phyloP scores from a whole-genome alignment of 257 asterid genomes.

The Gynochthodes officinalis region DNA sequence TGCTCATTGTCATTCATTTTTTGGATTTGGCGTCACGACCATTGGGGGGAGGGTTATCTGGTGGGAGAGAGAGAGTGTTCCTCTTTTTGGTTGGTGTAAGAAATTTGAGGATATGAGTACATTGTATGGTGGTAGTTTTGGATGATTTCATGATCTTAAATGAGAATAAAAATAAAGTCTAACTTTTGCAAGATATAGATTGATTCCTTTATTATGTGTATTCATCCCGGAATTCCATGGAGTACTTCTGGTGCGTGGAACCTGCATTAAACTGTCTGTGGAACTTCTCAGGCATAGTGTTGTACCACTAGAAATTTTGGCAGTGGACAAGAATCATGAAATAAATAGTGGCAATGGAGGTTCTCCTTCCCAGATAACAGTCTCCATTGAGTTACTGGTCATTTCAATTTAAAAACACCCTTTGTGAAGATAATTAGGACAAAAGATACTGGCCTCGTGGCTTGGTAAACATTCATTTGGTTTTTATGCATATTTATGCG shows the following conservation, averaged over 20 bases:
- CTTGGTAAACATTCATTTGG: background rate
- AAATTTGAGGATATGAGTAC: background rate
- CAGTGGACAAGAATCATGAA: background rate
- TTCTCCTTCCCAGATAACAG: background rate
- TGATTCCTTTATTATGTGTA: background rate
- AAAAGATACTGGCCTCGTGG: background rate
- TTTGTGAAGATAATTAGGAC: background rate
- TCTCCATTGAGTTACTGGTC: background rate
- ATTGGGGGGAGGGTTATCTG: background rate
- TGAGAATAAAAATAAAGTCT: background rate
- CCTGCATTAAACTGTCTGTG: background rate
- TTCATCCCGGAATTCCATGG: background rate
- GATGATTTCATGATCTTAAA: background rate
- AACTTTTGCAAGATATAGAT: background rate
- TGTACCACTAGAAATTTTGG: background rate
- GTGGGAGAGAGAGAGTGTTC: constrained; percentile 4
- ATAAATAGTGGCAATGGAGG: background rate
- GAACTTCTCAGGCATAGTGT: background rate
- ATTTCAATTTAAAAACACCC: background rate
- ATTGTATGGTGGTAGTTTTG: background rate
- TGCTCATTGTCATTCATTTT: background rate
- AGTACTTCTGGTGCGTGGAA: background rate
- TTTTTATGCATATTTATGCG: background rate
- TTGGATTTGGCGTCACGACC: background rate
- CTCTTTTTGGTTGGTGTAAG: background rate